Base-by-base conservation (phyloP, 305 asterid genomes). In the Ilex paraguariensis region DNA sequence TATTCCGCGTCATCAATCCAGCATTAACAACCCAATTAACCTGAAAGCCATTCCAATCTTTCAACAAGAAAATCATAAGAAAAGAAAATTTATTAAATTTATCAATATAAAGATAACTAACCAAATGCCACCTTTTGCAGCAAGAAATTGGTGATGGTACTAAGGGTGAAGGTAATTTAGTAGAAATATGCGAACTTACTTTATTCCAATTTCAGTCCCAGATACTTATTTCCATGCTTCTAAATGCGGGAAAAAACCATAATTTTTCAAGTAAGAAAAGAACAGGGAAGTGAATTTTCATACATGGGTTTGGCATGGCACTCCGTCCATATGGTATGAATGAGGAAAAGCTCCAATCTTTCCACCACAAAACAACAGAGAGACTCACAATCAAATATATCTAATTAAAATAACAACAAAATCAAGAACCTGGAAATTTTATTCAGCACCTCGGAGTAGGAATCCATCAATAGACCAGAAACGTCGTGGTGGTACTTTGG, bases 221-320 rank as follows among this genome's bases (percentile, higher is more conserved):
- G 42, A 3, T 4, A 36, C 42, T 8, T 0, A 36, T 4, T 36
- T 36, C 1, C 42, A 36, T 36, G 42, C 42, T 36, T 5, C 42
- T 8, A 36, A 36, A 36, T 8, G 9, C 42, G 9, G 0, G 5
- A 5, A 21, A 21, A 21, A 21, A 21, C 28, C 28, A 21, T 21
- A 21, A 21, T 21, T 21, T 21, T 21, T 21, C 28, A 21, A 45
- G 13, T 12, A 57, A 48, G 0, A 14, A 60, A 46, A 12, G 14
- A 50, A 54, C n/a, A 46, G 28, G 64, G 59, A n/a, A 17, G 21
- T 31, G 58, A 60, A 65, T 65, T 62, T 13, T 40, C 81, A 54
- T 87, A 89, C 97, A 72, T 89, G 91, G 31, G 97, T 85, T 51
- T 39, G 77, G 75, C 98, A 92, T 49, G 86, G 82, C 61, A 64